Percentiles rank a stretch among this genome's conserved stretches.
Conservation (phyloP, 306 rosid genomes). For the Amphicarpaea edgeworthii region DNA sequence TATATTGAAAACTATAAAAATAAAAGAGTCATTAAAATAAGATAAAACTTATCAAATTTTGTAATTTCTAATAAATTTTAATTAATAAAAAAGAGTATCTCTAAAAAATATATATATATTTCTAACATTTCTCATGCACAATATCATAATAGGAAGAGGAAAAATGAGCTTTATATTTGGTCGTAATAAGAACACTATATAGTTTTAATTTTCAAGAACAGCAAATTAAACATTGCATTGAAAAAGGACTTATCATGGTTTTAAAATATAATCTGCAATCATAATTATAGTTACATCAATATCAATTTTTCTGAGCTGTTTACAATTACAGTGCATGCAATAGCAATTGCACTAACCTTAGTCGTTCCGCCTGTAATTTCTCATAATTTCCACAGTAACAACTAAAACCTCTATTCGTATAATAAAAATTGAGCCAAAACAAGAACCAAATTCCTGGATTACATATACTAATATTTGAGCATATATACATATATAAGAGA, state of each 20-base stretch:
- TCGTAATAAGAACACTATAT: too few species aligned
- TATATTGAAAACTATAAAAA: too few species aligned
- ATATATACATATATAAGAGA: not conserved
- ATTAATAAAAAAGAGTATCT: too few species aligned
- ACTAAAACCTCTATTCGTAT: not conserved
- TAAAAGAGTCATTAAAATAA: too few species aligned
- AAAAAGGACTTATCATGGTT: not conserved
- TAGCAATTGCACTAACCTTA: not conserved
- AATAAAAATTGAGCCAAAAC: too few species aligned
- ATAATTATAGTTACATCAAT: not conserved
- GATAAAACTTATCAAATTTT: too few species aligned
- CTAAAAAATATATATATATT: too few species aligned
- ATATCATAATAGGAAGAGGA: too few species aligned
- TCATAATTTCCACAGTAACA: not conserved
- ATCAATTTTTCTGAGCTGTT: not conserved
- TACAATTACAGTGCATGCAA: not conserved
- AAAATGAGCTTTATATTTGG: too few species aligned
- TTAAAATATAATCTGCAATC: not conserved
- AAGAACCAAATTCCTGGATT: not conserved
- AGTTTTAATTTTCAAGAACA: too few species aligned
- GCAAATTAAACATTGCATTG: not conserved
- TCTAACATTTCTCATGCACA: too few species aligned
- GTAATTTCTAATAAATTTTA: too few species aligned
- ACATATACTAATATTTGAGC: not conserved
- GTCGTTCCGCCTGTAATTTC: not conserved